Evolutionary conservation across 495 filamentous ascomycete genomes (phyloP).

Genomic region (Aspergillus sclerotiicarbonarius): DNA sequence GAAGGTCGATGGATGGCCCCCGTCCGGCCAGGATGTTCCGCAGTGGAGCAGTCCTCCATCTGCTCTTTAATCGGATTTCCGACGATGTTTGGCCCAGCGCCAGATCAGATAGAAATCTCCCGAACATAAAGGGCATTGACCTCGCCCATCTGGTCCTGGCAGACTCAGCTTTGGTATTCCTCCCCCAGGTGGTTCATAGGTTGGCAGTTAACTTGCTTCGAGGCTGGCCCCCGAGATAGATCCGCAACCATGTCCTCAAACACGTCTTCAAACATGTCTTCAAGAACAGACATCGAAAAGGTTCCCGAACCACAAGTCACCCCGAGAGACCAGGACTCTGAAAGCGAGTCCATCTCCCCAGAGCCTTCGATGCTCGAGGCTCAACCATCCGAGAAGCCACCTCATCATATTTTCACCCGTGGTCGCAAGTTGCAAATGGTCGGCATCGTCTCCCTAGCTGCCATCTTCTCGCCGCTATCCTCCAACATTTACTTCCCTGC

Average conservation of each 20-base stretch:
- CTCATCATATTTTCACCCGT: slow-evolving; percentile 13
- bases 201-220: slow-evolving; percentile 5
- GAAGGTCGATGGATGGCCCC: slow-evolving; percentile 4
- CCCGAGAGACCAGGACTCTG: not conserved
- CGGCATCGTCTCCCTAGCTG: slow-evolving; percentile 50
- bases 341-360: slow-evolving; percentile 1
- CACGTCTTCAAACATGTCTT: not conserved
- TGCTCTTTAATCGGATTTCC: not conserved
- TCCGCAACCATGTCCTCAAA: no score
- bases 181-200: not conserved
- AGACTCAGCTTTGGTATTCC: not conserved
- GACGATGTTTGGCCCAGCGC: not conserved
- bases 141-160: not conserved
- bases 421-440: slow-evolving; percentile 10
- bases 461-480: slow-evolving; percentile 61
- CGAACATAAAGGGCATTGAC: slow-evolving; percentile 3
- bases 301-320: slow-evolving; percentile 1
- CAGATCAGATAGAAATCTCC: not conserved
- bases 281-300: slow-evolving; percentile 1
- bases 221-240: not conserved
- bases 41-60: not conserved
- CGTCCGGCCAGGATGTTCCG: not conserved
- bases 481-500: slow-evolving; percentile 82
- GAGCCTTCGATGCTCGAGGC: not conserved
- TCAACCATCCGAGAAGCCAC: not conserved